Conservation (phyloP, 192 early-diverging fungal species). For the Podila clonocystis region DNA sequence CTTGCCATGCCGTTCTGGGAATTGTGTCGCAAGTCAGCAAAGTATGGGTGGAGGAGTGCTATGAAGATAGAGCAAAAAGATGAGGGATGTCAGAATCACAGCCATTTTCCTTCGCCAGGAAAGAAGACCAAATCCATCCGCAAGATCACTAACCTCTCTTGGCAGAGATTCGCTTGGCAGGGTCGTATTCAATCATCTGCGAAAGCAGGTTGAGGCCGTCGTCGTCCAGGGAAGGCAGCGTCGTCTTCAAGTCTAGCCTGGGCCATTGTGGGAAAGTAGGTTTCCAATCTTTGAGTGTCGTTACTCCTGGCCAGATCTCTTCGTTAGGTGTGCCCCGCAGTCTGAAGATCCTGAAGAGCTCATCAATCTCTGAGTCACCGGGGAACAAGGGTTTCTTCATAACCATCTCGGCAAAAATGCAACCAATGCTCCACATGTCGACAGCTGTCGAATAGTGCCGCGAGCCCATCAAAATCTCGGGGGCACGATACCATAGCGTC, state of each 20-base stretch:
- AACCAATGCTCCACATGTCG: conserved; percentile 98
- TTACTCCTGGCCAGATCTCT: conserved; percentile 67
- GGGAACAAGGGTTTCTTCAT: conserved; percentile 85
- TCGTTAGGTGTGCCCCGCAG: conserved; percentile 80
- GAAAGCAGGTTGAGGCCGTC: conserved; percentile 73
- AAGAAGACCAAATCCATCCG: neutral
- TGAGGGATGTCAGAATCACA: too few relatives aligned
- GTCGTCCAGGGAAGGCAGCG: conserved; percentile 74
- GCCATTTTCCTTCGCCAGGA: neutral
- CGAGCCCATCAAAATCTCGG: conserved; percentile 94
- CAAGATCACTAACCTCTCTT: conserved; percentile 42
- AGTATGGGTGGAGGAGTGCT: conserved; percentile 84
- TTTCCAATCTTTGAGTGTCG: conserved; percentile 57
- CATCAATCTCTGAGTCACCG: conserved; percentile 73
- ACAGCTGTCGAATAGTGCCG: conserved; percentile 91
- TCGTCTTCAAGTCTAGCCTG: conserved; percentile 64
- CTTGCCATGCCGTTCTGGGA: neutral
- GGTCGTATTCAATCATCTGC: conserved; percentile 81
- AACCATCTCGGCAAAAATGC: conserved; percentile 97
- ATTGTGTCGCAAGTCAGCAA: conserved; percentile 46
- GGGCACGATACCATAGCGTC: conserved; percentile 95
- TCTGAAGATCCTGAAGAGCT: conserved; percentile 67
- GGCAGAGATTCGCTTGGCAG: conserved; percentile 68
- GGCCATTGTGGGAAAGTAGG: conserved; percentile 65
- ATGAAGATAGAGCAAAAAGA: neutral